Percentiles rank a stretch among this genome's conserved stretches.
Conservation (phyloP, 495 filamentous ascomycete species). For the Hypomontagnella monticulosa region DNA sequence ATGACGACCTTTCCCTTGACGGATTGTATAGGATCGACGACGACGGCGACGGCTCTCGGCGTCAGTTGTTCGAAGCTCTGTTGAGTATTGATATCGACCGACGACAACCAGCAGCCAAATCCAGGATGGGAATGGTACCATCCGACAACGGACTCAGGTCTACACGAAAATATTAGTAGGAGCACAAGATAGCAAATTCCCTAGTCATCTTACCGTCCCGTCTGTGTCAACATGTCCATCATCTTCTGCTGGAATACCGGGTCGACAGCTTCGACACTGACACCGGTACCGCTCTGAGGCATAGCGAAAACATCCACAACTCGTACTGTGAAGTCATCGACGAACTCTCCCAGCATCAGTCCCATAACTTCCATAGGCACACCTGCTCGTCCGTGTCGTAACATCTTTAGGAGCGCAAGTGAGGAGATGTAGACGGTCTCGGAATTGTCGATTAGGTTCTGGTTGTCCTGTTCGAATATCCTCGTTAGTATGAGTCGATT, state of each 20-base stretch:
- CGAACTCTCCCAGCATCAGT: conserved; percentile 97
- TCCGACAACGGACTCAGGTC: conserved; percentile 95
- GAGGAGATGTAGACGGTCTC: conserved; percentile 99
- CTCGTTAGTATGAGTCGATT: conserved; percentile 6
- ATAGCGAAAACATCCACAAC: conserved; percentile 99
- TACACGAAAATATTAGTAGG: conserved; percentile 48
- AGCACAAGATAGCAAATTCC: not conserved
- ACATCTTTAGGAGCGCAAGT: conserved; percentile 96
- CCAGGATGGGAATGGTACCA: conserved; percentile 99
- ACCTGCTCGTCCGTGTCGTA: conserved; percentile 94
- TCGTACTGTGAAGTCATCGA: conserved; percentile 97
- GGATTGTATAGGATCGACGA: conserved; percentile 98
- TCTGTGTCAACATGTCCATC: conserved; percentile 99
- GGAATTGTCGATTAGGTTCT: conserved; percentile 94
- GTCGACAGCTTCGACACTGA: conserved; percentile 98
- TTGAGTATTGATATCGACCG: conserved; percentile 99
- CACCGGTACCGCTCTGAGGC: conserved; percentile 98
- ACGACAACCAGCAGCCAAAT: conserved; percentile 98
- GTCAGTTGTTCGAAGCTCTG: conserved; percentile 99
- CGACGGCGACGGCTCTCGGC: conserved; percentile 93
- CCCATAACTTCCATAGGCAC: conserved; percentile 99
- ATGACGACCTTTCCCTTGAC: conserved; percentile 99
- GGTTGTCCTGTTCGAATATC: conserved; percentile 72
- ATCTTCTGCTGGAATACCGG: conserved; percentile 99
- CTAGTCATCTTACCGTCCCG: conserved; percentile 76